These are phyloP conservation scores for Arabidopsis suecica DNA, from an alignment of 345 rosid species.

Conservation along the genomic window DNA sequence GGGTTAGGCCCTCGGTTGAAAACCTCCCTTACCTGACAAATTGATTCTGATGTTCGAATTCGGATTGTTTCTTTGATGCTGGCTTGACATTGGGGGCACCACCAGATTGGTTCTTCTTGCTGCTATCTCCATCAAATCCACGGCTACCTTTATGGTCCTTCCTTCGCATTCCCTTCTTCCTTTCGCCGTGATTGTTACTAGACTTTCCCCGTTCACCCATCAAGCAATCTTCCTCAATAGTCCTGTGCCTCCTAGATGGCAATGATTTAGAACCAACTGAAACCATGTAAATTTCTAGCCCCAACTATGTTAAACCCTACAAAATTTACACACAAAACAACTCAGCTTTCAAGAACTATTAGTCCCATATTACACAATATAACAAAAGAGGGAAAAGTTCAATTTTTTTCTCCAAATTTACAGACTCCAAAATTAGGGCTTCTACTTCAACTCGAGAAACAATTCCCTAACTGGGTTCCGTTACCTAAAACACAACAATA, in stretches of 20 bases:
- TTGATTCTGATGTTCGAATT: slow-evolving; percentile 53
- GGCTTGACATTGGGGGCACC: slow-evolving; percentile 27
- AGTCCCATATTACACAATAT: background rate
- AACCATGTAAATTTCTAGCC: slow-evolving; percentile 47
- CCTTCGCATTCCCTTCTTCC: slow-evolving; percentile 56
- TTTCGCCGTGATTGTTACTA: slow-evolving; percentile 46
- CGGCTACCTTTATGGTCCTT: slow-evolving; percentile 54
- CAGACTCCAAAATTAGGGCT: background rate
- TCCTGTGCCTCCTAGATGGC: slow-evolving; percentile 45
- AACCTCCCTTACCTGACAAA: slow-evolving; percentile 57
- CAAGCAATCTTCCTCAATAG: slow-evolving; percentile 44
- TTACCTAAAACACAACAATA: background rate
- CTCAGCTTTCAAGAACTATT: slow-evolving; percentile 10
- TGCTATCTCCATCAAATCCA: slow-evolving; percentile 55
- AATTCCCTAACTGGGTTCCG: background rate
- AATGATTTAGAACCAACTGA: slow-evolving; percentile 65
- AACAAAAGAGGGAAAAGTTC: background rate
- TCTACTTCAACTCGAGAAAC: slow-evolving; percentile 8
- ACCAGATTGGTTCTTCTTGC: slow-evolving; percentile 47
- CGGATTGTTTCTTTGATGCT: slow-evolving; percentile 51
- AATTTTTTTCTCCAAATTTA: slow-evolving; percentile 20
- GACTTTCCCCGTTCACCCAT: slow-evolving; percentile 63
- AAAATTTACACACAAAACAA: slow-evolving; percentile 6
- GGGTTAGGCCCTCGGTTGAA: background rate
- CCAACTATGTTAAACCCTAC: slow-evolving; percentile 32